Evolutionary conservation across 1,284 basidiomycete genomes (phyloP).

Genomic region (Ceratobasidium sp.): DNA sequence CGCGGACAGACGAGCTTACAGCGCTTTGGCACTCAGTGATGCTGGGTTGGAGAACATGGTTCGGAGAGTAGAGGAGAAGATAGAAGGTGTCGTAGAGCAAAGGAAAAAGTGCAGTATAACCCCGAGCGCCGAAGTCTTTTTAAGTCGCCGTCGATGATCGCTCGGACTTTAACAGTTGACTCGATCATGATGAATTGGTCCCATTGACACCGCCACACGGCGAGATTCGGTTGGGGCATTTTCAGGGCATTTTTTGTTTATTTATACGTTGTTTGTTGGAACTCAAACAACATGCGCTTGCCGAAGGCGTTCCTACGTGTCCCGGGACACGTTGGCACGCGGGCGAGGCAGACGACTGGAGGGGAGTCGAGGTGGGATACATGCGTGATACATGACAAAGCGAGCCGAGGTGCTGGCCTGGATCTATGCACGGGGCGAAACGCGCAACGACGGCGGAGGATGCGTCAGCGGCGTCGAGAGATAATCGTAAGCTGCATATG

Average conservation of each 20-base stretch:
- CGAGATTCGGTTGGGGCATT: slow-evolving; percentile 18
- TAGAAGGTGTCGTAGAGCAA: too few species aligned
- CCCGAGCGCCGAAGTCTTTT: background rate
- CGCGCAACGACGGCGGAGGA: slow-evolving; percentile 1
- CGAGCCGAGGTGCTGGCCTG: slow-evolving; percentile 1
- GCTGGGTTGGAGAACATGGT: background rate
- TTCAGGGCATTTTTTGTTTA: slow-evolving; percentile 15
- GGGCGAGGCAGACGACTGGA: background rate
- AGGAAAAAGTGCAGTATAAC: background rate
- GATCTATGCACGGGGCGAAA: slow-evolving; percentile 22
- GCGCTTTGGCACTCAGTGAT: slow-evolving; percentile 12
- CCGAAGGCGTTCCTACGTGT: background rate
- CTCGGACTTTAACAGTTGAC: slow-evolving; percentile 8
- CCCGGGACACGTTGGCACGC: too few species aligned
- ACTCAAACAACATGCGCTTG: background rate
- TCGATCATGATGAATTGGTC: background rate
- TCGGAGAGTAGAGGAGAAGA: background rate
- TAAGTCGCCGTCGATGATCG: background rate
- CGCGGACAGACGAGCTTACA: slow-evolving; percentile 4
- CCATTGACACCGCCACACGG: background rate
- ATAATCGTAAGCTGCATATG: too few species aligned
- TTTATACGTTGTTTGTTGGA: slow-evolving; percentile 7
- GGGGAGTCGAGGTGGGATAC: slow-evolving; percentile 1
- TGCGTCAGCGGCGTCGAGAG: background rate
- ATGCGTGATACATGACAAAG: background rate